Percentiles rank a stretch among this genome's conserved stretches.
Conservation (phyloP, 352 stramenopile species). For the Globisporangium heterothallicum region DNA sequence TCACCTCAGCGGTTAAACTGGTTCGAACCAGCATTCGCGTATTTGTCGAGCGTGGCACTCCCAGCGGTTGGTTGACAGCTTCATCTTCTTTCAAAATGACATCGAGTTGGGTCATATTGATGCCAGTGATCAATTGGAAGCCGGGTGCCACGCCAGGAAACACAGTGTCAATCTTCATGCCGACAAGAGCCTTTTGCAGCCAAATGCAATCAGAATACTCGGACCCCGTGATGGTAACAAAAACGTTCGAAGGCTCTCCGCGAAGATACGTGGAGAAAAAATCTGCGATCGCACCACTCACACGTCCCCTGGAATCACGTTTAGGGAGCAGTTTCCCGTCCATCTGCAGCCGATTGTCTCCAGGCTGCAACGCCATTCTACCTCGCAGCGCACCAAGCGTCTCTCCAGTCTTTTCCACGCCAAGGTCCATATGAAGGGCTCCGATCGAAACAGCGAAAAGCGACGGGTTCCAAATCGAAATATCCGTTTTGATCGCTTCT, state of each 20-base stretch:
- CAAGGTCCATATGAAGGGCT: constrained; percentile 47
- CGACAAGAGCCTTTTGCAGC: constrained; percentile 54
- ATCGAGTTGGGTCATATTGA: constrained; percentile 68
- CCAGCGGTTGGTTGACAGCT: neutral
- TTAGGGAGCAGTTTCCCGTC: constrained; percentile 41
- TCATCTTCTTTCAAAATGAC: constrained; percentile 39
- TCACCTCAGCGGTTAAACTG: constrained; percentile 55
- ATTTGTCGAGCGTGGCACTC: constrained; percentile 33
- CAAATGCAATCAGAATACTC: constrained; percentile 54
- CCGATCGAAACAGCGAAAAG: constrained; percentile 66
- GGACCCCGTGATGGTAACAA: constrained; percentile 41
- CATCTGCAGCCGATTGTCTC: constrained; percentile 45
- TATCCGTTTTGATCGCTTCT: constrained; percentile 51
- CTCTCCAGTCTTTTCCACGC: constrained; percentile 24
- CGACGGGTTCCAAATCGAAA: constrained; percentile 68
- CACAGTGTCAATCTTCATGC: constrained; percentile 50
- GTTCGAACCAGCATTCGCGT: constrained; percentile 68
- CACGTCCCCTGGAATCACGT: constrained; percentile 29
- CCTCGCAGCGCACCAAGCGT: constrained; percentile 46
- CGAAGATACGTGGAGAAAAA: constrained; percentile 75
- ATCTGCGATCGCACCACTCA: constrained; percentile 38
- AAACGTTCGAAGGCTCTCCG: constrained; percentile 45
- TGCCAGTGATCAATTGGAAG: constrained; percentile 61
- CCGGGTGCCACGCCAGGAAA: constrained; percentile 53
- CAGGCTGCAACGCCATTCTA: constrained; percentile 47